Percentiles rank a stretch among this genome's conserved stretches.
Conservation (phyloP, 2,329 filamentous ascomycete species). For the Diplodia sapinea region DNA sequence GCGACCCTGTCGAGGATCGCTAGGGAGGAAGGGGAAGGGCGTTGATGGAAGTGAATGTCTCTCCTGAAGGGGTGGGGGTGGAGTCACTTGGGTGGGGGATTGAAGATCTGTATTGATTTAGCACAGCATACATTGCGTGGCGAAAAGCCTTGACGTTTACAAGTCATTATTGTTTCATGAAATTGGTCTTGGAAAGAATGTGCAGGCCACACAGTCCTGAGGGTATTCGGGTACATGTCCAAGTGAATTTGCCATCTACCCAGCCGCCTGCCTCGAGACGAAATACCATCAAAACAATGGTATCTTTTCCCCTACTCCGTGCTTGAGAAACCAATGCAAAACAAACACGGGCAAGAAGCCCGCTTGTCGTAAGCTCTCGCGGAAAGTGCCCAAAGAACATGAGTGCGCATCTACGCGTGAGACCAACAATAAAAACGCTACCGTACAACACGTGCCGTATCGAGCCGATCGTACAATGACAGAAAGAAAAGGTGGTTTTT, state of each 20-base stretch:
- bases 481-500: constrained; percentile 8
- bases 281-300: constrained; percentile 27
- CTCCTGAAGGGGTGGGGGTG: neutral
- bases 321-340: constrained; percentile 4
- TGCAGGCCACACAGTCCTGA: too few species aligned
- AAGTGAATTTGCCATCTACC: constrained; percentile 12
- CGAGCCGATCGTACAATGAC: constrained; percentile 20
- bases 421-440: neutral
- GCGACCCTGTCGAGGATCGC: constrained; percentile 29
- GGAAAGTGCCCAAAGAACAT: neutral
- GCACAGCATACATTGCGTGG: constrained; percentile 2
- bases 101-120: neutral
- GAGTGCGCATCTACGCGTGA: constrained; percentile 10
- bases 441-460: neutral
- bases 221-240: neutral
- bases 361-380: neutral
- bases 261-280: constrained; percentile 3
- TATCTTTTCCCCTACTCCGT: constrained; percentile 29
- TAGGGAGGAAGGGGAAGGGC: constrained; percentile 16
- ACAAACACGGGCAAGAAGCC: neutral
- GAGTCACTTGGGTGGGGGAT: neutral
- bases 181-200: neutral
- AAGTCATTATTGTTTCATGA: neutral
- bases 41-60: neutral
- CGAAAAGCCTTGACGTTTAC: neutral